These are phyloP conservation scores for Larix kaempferi DNA, from an alignment of 75 land plant genomes.

Conservation along the genomic window DNA sequence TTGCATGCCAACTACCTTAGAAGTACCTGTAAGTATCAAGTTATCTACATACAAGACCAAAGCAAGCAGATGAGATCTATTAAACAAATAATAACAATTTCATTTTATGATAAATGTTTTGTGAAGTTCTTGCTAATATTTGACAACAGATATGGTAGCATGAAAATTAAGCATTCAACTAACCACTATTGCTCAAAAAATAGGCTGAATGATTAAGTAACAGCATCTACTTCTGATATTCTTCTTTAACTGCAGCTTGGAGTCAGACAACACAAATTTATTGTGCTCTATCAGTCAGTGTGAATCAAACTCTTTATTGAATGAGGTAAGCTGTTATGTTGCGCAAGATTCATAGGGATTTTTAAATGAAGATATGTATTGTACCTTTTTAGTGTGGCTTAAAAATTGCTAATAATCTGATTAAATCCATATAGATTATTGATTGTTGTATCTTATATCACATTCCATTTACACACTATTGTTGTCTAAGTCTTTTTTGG, in stretches of 20 bases:
- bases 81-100: too few relatives aligned
- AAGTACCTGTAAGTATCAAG: too few relatives aligned
- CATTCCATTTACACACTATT: too few relatives aligned
- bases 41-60: too few relatives aligned
- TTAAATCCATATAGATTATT: not conserved
- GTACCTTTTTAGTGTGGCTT: not conserved
- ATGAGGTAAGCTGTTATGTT: slow-evolving; percentile 54
- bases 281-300: slow-evolving; percentile 97
- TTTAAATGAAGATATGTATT: not conserved
- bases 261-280: slow-evolving; percentile 73
- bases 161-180: not conserved
- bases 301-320: slow-evolving; percentile 78
- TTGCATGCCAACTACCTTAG: too few relatives aligned
- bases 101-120: too few relatives aligned
- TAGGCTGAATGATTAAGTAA: not conserved
- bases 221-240: not conserved
- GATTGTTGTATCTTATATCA: too few relatives aligned
- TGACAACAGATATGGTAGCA: too few relatives aligned
- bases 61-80: too few relatives aligned
- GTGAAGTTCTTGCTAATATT: too few relatives aligned
- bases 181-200: not conserved
- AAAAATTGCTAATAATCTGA: not conserved
- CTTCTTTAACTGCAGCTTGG: slow-evolving; percentile 32
- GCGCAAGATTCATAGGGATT: not conserved
- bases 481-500: too few relatives aligned